Percentiles rank a stretch among this genome's conserved stretches.
Evolutionary conservation across 1,139 yeast species (phyloP).

Genomic region (Debaryomyces subglobosus): DNA sequence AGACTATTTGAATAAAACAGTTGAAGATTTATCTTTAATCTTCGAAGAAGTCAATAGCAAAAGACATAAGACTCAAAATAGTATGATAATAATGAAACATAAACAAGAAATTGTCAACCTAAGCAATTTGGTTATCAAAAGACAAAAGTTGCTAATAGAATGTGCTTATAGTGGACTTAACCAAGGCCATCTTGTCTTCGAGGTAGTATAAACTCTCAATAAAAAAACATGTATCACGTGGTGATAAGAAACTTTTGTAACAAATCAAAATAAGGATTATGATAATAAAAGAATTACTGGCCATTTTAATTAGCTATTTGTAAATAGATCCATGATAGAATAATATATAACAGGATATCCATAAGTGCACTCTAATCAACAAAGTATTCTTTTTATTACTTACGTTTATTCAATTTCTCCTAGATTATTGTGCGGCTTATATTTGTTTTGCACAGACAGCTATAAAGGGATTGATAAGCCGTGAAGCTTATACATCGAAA

Average conservation of each 20-base stretch:
- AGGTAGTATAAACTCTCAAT: constrained; percentile 7
- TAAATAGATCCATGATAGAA: constrained; percentile 1
- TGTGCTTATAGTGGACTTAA: constrained; percentile 49
- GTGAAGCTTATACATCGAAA: neutral
- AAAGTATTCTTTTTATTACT: neutral
- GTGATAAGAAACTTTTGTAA: neutral
- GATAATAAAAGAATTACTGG: neutral
- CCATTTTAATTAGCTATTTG: neutral
- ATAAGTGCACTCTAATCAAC: neutral
- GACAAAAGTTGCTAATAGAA: constrained; percentile 54
- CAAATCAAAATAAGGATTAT: neutral
- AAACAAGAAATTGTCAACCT: constrained; percentile 55
- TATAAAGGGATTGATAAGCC: neutral
- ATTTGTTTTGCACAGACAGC: neutral
- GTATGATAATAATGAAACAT: constrained; percentile 43
- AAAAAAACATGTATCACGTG: neutral
- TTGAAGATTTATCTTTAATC: constrained; percentile 77
- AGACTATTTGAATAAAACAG: constrained; percentile 67
- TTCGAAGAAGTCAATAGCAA: constrained; percentile 61
- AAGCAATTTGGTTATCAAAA: constrained; percentile 46
- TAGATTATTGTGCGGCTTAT: neutral
- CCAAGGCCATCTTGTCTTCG: constrained; percentile 27
- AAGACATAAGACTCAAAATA: constrained; percentile 26
- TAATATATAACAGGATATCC: constrained; percentile 9
- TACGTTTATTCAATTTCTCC: neutral